Evolutionary conservation across 176 grass and related monocot genomes (phyloP).

Genomic region (Saccharum officinarum): DNA sequence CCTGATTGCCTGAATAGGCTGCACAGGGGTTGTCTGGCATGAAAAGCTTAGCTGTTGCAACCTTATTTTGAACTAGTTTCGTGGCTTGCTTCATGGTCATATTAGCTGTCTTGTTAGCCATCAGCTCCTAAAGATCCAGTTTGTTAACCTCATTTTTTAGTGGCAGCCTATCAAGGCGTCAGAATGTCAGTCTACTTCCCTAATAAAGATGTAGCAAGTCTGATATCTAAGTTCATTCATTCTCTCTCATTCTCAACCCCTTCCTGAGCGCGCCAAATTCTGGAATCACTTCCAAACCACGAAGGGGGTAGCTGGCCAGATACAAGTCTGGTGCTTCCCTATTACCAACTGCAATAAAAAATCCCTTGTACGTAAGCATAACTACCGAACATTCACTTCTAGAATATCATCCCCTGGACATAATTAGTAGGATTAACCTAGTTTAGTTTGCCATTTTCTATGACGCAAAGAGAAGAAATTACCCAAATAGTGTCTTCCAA

Average conservation of each 20-base stretch:
- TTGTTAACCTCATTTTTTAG: neutral
- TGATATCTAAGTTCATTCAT: neutral
- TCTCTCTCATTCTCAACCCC: neutral
- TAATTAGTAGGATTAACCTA: slow-evolving; percentile 20
- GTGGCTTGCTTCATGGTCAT: slow-evolving; percentile 1
- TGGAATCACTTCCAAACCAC: neutral
- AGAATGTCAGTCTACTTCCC: neutral
- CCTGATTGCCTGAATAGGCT: neutral
- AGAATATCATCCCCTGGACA: neutral
- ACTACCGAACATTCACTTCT: neutral
- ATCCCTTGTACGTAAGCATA: neutral
- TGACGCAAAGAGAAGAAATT: slow-evolving; percentile 21
- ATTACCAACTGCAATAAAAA: neutral
- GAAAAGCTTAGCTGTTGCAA: neutral
- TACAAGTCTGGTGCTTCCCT: neutral
- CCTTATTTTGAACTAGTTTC: neutral
- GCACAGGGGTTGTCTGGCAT: neutral
- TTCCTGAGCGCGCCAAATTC: neutral
- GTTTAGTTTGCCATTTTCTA: slow-evolving; percentile 17
- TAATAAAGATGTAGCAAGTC: neutral
- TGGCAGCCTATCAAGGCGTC: neutral
- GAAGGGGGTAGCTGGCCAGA: neutral
- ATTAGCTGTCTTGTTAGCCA: neutral
- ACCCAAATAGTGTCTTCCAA: slow-evolving; percentile 57
- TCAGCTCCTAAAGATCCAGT: neutral